Evolutionary conservation across 371 early-diverging fungal species (phyloP), one percentile per base, ranked within the genome.

Genomic region (Haplosporangium sp.): DNA sequence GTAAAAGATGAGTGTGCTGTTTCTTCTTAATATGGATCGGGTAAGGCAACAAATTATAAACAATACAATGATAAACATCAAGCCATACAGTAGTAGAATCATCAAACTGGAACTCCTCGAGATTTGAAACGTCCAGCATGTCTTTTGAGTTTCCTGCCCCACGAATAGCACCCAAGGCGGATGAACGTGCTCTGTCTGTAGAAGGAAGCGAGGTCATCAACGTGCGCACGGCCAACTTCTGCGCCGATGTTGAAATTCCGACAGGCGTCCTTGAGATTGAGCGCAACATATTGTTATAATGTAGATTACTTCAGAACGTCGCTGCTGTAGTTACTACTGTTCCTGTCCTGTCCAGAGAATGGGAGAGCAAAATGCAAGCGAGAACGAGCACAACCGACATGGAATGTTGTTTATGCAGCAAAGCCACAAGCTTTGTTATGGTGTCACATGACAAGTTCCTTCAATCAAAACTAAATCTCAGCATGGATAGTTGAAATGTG

Each of bases 21-120:
- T 15, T 10, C 15, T 45, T 15, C 15, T 45, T 45, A 27, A 27
- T 45, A 13, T 45, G 4, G 45, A 45, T 37, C 58, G 37, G 58
- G 11, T 58, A 10, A 37, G 17, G 15, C 6, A 19, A 57, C 17
- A 57, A 57, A 35, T 9, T 27, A 57, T 20, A 42, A 11, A 58
- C 44, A 48, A 34, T 2, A n/a, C 1, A 20, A 58, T 53, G 38
- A 50, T 44, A 69, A 42, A 58, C 5, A 58, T 15, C 17, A 58
- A 19, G 8, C 11, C 64, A 19, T 61, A 79, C 81, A 63, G 89
- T 87, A 34, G 90, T 85, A 58, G 88, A 88, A 72, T 90, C 90
- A 71, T 90, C 88, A 66, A 90, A 90, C 27, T 84, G 69, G 72
- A 89, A 90, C 38, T 84, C 84, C 59, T 88, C 88, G 85, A 90